A percentile compares a stretch with the other conserved stretches of the same genome.
Conservation (phyloP, 2,329 filamentous ascomycete species). For the Macrophomina pseudophaseolina region DNA sequence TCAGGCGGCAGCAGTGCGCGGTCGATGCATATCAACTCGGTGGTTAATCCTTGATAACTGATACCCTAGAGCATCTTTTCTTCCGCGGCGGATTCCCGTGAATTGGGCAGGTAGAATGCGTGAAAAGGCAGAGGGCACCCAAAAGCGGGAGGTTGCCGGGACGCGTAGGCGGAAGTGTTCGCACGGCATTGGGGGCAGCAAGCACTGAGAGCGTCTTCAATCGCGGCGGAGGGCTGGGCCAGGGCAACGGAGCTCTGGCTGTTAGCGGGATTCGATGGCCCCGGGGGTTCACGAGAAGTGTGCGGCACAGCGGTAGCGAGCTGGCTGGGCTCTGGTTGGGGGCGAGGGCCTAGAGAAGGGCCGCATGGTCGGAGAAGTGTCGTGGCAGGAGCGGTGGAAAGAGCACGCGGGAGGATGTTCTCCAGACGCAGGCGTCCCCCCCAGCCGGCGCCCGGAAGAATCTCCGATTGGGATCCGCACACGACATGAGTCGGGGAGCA, state of each 20-base stretch:
- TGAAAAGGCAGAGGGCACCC: background rate
- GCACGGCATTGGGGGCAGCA: conserved; percentile 1
- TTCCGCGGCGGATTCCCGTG: background rate
- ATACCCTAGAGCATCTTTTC: background rate
- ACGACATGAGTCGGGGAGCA: conserved; percentile 17
- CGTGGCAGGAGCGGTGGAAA: background rate
- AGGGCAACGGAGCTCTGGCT: conserved; percentile 2
- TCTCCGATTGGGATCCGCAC: conserved; percentile 16
- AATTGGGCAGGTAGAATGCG: background rate
- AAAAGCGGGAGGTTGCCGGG: background rate
- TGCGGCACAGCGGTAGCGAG: background rate
- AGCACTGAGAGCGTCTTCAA: background rate
- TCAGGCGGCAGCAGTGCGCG: conserved; percentile 21
- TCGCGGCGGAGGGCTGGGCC: conserved; percentile 15
- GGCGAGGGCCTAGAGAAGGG: background rate
- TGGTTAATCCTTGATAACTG: conserved; percentile 28
- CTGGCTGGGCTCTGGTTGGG: background rate
- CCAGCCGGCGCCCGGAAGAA: background rate
- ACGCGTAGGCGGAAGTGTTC: background rate
- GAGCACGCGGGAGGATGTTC: background rate
- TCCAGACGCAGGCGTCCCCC: background rate
- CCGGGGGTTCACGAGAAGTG: background rate
- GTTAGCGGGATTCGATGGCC: background rate
- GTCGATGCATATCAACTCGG: conserved; percentile 29
- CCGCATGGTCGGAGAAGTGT: background rate